Conservation (phyloP, 1,139 yeast species). For the Saccharomyces hybrid region DNA sequence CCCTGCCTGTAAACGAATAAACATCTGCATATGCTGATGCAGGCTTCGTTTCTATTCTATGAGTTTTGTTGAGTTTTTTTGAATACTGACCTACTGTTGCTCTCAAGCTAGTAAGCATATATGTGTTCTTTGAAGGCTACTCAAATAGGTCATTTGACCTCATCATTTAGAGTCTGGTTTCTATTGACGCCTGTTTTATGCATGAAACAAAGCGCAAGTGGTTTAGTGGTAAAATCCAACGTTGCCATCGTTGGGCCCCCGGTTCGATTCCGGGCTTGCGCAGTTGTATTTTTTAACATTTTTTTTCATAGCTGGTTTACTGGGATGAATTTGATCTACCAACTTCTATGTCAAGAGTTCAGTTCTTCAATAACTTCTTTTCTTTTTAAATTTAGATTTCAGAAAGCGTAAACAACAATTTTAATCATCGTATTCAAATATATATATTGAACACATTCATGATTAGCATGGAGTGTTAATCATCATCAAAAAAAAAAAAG, state of each 20-base stretch:
- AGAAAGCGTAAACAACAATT: neutral
- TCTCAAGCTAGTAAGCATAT: neutral
- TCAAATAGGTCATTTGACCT: neutral
- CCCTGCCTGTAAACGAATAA: neutral
- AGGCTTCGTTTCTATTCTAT: neutral
- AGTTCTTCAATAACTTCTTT: neutral
- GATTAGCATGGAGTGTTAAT: conserved; percentile 5
- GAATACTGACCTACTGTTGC: neutral
- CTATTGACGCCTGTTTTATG: neutral
- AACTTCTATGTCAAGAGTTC: neutral
- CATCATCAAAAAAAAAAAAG: conserved; percentile 1
- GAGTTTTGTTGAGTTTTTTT: neutral
- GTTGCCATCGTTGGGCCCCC: conserved; percentile 7
- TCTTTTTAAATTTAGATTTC: neutral
- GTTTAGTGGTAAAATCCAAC: conserved; percentile 6
- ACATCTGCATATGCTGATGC: neutral
- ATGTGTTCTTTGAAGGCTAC: neutral
- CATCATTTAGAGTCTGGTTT: neutral
- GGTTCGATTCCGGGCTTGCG: conserved; percentile 7
- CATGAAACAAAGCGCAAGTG: conserved; percentile 3
- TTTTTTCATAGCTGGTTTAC: neutral
- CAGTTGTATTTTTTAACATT: neutral
- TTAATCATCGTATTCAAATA: neutral
- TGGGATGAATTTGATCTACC: neutral
- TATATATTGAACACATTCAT: conserved; percentile 1